Evolutionary conservation across 257 asterid genomes (phyloP), one percentile per base, ranked within the genome.

Genomic region (Rhazya stricta): DNA sequence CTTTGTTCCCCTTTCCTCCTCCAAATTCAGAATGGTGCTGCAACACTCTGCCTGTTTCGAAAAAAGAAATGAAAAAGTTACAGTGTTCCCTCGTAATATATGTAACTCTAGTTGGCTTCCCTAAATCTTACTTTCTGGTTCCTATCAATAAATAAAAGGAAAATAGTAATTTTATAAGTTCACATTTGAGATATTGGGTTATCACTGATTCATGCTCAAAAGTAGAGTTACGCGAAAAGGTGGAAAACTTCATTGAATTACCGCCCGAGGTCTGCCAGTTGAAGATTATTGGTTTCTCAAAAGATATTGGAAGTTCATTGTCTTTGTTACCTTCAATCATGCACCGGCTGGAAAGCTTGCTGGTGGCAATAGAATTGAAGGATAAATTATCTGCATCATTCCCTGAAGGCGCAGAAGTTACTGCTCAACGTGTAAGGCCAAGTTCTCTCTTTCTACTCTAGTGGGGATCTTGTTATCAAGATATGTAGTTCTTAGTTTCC

Each of bases 231-330:
- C 90, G 96, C 71, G 93, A 91, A 69, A 95, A 95, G 81, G 89
- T 80, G 84, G 99, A 95, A 82, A 96, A 95, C 86, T 92, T 92
- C 77, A 77, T 88, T 81, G 96, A 89, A 79, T 85, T 95, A 78
- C 97, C 99, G 75, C 97, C 99, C 1, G 99, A 91, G 88, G 85
- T 92, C 75, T 95, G 99, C 81, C 96, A 89, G 81, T 84, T 92
- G 88, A 95, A 92, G 89, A 85, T 95, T 69, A 78, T 91, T 83
- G 99, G 98, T 19, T 95, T 95, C 74, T 91, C 99, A n/a, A 95
- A 91, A 84, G 99, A 91, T 73, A 85, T 95, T 77, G 99, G 98
- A 80, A 95, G 99, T 80, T 88, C 98, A 72, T 81, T 92, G 83
- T 92, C 98, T 65, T 82, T 95, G 81, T 84, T 95, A 78, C 99